Base-by-base conservation (phyloP, 257 asterid genomes). In the Solanum virginianum region DNA sequence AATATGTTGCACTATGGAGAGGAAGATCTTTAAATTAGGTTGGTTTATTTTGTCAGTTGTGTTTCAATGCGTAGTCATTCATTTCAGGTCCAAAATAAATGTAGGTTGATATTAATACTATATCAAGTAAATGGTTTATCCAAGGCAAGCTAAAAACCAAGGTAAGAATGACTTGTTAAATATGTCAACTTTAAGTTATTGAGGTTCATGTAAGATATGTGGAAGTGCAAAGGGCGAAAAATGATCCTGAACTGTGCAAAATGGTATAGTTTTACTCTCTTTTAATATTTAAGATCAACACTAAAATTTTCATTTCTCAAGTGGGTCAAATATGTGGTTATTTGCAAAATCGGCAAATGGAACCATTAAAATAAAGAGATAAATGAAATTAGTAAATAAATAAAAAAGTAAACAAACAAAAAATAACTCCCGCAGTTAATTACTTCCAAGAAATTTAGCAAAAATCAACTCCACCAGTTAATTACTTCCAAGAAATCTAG, bases 51-150 rank as follows among this genome's bases (percentile, higher is more conserved):
- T 51, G 60, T 53, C 83, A 24, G 60, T 54, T 57, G n/a, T 39
- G 54, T 24, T 53, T 80, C 63, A 29, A 15, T 80, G 60, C 83
- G 29, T 54, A 80, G 83, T 51, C 47, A 51, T 80, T 80, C 60
- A 54, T 80, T 80, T 80, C 66, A 51, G 83, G 63, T 45, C 77
- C 83, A 83, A 71, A 55, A 83, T 80, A 29, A 72, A 49, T 85
- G 60, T 94, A 94, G 95, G 91, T 92, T 32, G 80, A 77, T 80
- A 49, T 20, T 74, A 84, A 85, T 82, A 77, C 87, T 79, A 57
- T 75, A 85, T 66, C 89, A 45, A 80, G 85, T 57, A 87, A 55
- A 86, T 80, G 62, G 55, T 45, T 63, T 53, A 81, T 83, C 85
- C 87, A 85, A 74, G 85, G 85, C 83, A 90, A 70, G 90, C 89